These are phyloP conservation scores for Rubia yunnanensis DNA, from an alignment of 257 asterid genomes.

Conservation along the genomic window DNA sequence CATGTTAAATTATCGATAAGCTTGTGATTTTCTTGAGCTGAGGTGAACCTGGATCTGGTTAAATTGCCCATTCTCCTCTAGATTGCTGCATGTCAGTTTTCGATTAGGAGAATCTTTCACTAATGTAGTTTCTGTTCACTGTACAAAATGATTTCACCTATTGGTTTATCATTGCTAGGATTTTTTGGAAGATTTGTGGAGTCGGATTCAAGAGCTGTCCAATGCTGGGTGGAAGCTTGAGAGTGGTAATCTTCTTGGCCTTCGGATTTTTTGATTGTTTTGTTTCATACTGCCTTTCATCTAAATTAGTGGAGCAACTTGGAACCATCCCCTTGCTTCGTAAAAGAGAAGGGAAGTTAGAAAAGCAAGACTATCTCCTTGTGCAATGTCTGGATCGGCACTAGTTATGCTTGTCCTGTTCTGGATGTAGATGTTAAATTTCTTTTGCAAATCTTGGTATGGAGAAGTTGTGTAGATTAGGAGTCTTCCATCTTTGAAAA, in stretches of 20 bases:
- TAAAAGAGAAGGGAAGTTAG: background rate
- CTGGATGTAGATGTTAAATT: background rate
- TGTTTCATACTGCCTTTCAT: background rate
- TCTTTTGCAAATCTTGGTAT: background rate
- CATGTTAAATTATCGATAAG: background rate
- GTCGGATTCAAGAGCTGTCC: conserved; percentile 80
- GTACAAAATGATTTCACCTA: conserved; percentile 4
- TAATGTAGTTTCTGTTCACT: background rate
- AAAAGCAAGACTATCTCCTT: background rate
- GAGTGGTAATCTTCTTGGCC: conserved; percentile 53
- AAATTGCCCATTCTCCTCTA: background rate
- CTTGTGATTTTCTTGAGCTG: background rate
- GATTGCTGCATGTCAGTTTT: background rate
- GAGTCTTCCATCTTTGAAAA: background rate
- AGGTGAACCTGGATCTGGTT: background rate
- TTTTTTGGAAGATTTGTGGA: conserved; percentile 89
- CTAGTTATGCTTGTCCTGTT: background rate
- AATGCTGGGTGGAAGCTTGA: conserved; percentile 91
- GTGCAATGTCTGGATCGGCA: background rate
- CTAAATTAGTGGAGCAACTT: background rate
- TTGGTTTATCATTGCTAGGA: conserved; percentile 40
- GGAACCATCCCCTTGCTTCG: background rate
- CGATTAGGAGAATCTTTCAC: background rate
- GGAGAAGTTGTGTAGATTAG: background rate
- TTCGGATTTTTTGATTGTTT: conserved; percentile 5